phyloP scores from a whole-genome alignment of 139 green algal species.

The Coccomyxa sp. region DNA sequence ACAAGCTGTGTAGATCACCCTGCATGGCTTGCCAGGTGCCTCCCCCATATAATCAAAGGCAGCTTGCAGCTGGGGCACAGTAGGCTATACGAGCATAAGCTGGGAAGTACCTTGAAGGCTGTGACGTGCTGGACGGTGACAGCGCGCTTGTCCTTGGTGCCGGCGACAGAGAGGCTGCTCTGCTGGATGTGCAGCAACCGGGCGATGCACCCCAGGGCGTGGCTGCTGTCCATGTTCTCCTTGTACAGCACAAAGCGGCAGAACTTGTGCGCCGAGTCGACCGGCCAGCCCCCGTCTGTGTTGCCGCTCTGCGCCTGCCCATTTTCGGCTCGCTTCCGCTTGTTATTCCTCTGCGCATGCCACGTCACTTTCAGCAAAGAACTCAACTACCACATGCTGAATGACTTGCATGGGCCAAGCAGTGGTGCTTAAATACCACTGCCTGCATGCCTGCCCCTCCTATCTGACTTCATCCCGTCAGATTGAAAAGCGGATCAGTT shows the following conservation, averaged over 20 bases:
- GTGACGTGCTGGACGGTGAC: constrained; percentile 82
- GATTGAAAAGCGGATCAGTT: too few relatives aligned
- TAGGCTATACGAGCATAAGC: not conserved
- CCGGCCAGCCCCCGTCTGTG: constrained; percentile 16
- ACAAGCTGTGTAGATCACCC: too few relatives aligned
- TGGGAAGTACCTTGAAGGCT: constrained; percentile 49
- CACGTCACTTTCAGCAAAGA: not conserved
- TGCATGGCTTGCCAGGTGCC: not conserved
- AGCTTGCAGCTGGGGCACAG: not conserved
- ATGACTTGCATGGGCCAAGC: not conserved
- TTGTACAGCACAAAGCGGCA: constrained; percentile 85
- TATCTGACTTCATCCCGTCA: too few relatives aligned
- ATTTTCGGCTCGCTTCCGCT: not conserved
- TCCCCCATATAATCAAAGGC: not conserved
- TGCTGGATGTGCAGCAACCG: constrained; percentile 27
- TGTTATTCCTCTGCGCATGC: constrained; percentile 13
- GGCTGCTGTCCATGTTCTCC: constrained; percentile 82
- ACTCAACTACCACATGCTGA: not conserved
- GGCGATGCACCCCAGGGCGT: constrained; percentile 23
- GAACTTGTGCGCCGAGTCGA: constrained; percentile 35
- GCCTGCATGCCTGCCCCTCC: not conserved
- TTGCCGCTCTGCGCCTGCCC: not conserved
- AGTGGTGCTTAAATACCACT: not conserved
- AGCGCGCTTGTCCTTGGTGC: constrained; percentile 95
- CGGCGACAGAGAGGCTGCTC: constrained; percentile 53